Conservation (phyloP, 2,329 filamentous ascomycete genomes). For the Nemania sp. region DNA sequence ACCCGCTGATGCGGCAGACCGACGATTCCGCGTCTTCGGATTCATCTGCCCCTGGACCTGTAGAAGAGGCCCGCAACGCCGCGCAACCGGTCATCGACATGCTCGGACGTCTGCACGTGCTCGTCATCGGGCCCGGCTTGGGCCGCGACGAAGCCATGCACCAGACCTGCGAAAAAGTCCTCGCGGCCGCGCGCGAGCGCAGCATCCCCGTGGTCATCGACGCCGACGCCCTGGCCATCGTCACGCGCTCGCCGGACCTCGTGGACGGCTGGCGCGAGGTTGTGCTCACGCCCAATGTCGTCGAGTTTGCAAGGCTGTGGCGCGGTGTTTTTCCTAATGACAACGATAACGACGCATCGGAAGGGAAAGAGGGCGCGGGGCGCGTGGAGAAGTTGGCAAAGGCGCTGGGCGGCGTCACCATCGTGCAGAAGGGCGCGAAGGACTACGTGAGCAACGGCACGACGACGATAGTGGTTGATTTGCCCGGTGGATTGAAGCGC, state of each 20-base stretch:
- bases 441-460: conserved; percentile 84
- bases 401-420: conserved; percentile 82
- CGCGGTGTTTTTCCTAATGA: conserved; percentile 67
- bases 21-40: too few relatives aligned
- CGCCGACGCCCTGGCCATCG: conserved; percentile 82
- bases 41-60: too few relatives aligned
- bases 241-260: conserved; percentile 74
- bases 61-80: too few relatives aligned
- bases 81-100: conserved; percentile 79
- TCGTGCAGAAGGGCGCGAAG: conserved; percentile 83
- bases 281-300: conserved; percentile 91
- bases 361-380: conserved; percentile 36
- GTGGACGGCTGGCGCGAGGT: conserved; percentile 80
- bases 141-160: conserved; percentile 91
- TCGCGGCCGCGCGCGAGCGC: conserved; percentile 73
- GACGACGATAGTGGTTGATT: conserved; percentile 73
- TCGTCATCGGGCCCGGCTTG: conserved; percentile 90
- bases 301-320: conserved; percentile 85
- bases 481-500: conserved; percentile 82
- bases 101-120: conserved; percentile 83
- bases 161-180: conserved; percentile 76
- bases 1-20: conserved; percentile 90
- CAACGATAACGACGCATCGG: conserved; percentile 20
- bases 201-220: conserved; percentile 84
- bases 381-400: conserved; percentile 69